phyloP scores from a whole-genome alignment of 257 asterid genomes.

The Catharanthus roseus region DNA sequence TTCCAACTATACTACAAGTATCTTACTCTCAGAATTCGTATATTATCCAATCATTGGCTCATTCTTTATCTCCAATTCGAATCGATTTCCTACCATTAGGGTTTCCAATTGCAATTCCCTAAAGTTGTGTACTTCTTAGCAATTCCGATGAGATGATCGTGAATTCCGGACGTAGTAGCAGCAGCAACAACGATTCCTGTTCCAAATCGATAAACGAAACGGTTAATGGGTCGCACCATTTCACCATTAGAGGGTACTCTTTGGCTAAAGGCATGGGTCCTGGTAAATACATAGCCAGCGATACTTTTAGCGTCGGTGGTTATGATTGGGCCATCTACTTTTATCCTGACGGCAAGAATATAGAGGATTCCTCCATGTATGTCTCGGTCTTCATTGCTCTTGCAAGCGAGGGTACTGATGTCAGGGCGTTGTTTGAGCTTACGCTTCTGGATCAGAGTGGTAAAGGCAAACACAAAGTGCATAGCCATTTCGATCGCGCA shows the following conservation, averaged over 20 bases:
- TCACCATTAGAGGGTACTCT: constrained; percentile 80
- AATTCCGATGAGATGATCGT: constrained; percentile 44
- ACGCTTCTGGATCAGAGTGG: constrained; percentile 88
- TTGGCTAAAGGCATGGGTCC: constrained; percentile 86
- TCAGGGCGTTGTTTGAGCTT: constrained; percentile 76
- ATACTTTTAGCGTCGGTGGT: constrained; percentile 70
- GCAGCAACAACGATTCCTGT: constrained; percentile 33
- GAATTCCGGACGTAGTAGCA: constrained; percentile 10
- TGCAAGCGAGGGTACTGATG: constrained; percentile 85
- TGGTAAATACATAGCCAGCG: constrained; percentile 69
- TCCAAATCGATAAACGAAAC: constrained; percentile 78
- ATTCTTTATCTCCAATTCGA: not conserved
- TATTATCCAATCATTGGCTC: not conserved
- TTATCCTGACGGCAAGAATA: constrained; percentile 80
- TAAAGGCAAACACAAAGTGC: constrained; percentile 76
- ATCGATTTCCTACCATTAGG: constrained; percentile 15
- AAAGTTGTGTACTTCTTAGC: not conserved
- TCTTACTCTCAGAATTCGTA: not conserved
- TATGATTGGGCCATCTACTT: constrained; percentile 85
- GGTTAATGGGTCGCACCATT: constrained; percentile 77
- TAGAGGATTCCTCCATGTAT: constrained; percentile 62
- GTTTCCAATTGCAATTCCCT: constrained; percentile 17
- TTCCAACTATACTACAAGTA: not conserved
- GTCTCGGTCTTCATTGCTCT: constrained; percentile 80
- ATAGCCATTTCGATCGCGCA: constrained; percentile 85